Conservation (phyloP, 148 eudicot species). For the Talinum fruticosum region DNA sequence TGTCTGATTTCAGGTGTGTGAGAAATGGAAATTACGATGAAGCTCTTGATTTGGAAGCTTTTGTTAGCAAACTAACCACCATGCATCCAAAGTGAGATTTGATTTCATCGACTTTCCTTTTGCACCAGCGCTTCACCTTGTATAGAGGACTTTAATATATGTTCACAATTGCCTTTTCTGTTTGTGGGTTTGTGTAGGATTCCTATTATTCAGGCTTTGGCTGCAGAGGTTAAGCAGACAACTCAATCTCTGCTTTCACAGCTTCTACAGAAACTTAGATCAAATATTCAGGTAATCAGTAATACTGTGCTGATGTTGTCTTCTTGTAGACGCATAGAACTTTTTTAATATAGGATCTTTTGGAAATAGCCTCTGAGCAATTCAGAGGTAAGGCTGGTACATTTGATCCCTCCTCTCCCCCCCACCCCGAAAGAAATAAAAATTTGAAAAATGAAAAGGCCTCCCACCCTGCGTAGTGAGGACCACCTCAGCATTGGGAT, state of each 20-base stretch:
- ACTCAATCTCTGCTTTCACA: conserved; percentile 93
- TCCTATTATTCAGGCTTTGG: conserved; percentile 83
- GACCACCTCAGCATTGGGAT: not conserved
- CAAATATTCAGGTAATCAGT: conserved; percentile 75
- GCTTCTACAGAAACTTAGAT: conserved; percentile 90
- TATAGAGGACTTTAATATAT: conserved; percentile 9
- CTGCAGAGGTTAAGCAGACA: conserved; percentile 85
- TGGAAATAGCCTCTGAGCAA: not conserved
- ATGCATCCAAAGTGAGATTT: conserved; percentile 94
- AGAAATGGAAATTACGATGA: conserved; percentile 98
- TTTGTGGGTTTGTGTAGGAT: conserved; percentile 37
- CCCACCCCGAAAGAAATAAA: not conserved
- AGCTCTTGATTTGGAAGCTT: conserved; percentile 94
- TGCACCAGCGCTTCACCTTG: conserved; percentile 8
- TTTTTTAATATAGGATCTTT: not conserved
- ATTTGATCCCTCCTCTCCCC: no score
- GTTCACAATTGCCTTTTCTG: conserved; percentile 9
- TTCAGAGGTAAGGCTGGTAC: not conserved
- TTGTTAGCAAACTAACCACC: conserved; percentile 82
- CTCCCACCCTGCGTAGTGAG: not conserved
- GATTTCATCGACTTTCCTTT: conserved; percentile 17
- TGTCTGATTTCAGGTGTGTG: conserved; percentile 64
- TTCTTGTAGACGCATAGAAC: not conserved
- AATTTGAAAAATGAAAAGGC: not conserved
- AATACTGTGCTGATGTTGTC: conserved; percentile 9